Evolutionary conservation across 768 basidiomycete genomes (phyloP), one percentile per base, ranked within the genome.

Genomic region (Podaxis sp.): DNA sequence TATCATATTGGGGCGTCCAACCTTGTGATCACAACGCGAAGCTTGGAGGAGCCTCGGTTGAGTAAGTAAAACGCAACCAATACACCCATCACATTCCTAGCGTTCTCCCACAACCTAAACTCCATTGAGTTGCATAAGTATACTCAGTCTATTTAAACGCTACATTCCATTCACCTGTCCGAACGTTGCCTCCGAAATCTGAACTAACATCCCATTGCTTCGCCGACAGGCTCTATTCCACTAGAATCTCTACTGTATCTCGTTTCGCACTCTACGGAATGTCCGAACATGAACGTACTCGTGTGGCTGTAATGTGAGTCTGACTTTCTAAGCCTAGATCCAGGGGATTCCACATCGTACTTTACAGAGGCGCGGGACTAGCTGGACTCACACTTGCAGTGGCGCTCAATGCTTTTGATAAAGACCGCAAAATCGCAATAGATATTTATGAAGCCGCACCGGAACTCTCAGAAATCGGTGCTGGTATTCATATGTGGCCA

Each of bases 391-490:
- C 73, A 25, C 68, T 77, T n/a, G 78, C 77, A 3, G 69, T 72
- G 0, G 72, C 74, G 0, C 61, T 80, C 36, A 68, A 71, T 13
- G 68, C 68, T 51, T 60, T 64, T 49, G 64, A 68, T 58, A 61
- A 50, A 37, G 64, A 69, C 50, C 63, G 61, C 54, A 66, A 64
- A 1, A 63, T 74, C 8, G 69, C 75, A 1, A 69, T 82, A 4
- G 73, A 77, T n/a, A 64, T 82, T 13, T 83, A 79, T 64, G 81
- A 83, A 57, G 72, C 77, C 8, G 70, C 79, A 2, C 65, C 75
- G 0, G 66, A 67, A 22, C 73, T 83, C 37, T 72, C 74, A 2
- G 77, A 79, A 49, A 70, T 79, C 47, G 81, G 82, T 7, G 81
- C 80, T 22, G 81, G 81, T 0, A 76, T 83, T 47, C 72, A 69